Conservation (phyloP, 2,329 filamentous ascomycete genomes). For the Fusarium buharicum region DNA sequence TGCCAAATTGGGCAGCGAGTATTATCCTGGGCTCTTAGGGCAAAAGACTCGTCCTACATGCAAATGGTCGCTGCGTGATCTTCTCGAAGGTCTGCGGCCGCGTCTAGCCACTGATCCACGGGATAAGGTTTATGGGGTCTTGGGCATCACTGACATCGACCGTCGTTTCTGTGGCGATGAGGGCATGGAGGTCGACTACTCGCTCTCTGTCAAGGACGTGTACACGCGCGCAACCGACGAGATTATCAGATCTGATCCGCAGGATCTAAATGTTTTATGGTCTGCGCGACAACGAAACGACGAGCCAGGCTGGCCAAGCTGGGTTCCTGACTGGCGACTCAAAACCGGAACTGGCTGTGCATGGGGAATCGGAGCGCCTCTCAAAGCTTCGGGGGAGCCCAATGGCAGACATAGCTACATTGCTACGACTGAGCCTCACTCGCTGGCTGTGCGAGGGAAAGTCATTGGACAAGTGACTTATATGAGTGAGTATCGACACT, state of each 20-base stretch:
- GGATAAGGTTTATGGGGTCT: constrained; percentile 34
- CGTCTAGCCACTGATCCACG: constrained; percentile 27
- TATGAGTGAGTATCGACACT: constrained; percentile 23
- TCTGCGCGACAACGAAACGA: constrained; percentile 23
- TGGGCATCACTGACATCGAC: constrained; percentile 31
- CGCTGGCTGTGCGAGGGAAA: constrained; percentile 17
- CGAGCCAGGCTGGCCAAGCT: constrained; percentile 29
- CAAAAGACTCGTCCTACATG: constrained; percentile 22
- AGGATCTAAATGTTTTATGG: constrained; percentile 27
- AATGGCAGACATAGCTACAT: constrained; percentile 19
- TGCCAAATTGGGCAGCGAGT: constrained; percentile 20
- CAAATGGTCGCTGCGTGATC: constrained; percentile 24
- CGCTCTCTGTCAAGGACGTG: constrained; percentile 20
- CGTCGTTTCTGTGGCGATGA: background rate
- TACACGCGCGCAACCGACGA: constrained; percentile 23
- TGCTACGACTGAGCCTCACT: background rate
- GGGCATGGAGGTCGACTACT: constrained; percentile 23
- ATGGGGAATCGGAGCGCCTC: constrained; percentile 27
- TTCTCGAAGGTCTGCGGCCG: constrained; percentile 25
- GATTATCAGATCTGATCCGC: constrained; percentile 18
- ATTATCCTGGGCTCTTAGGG: background rate
- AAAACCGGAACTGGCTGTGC: constrained; percentile 28
- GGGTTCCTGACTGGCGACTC: constrained; percentile 38
- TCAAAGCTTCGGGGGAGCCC: background rate
- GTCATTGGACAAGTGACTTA: constrained; percentile 15